Conservation (phyloP, 2,329 filamentous ascomycete genomes). For the Rutstroemia sydowiana region DNA sequence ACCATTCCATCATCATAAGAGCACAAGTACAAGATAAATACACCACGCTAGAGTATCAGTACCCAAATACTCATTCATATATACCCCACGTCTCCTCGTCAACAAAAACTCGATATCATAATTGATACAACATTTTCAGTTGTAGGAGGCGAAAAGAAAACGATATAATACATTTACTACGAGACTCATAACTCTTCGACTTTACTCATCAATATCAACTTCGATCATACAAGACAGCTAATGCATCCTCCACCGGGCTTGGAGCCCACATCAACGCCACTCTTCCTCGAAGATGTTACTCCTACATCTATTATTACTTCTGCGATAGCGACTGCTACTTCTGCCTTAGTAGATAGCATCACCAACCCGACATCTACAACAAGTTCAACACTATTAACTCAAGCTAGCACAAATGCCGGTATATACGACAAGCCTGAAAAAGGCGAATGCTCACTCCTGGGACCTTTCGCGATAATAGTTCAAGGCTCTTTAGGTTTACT, state of each 20-base stretch:
- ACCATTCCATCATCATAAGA: no score
- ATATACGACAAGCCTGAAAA: slow-evolving; percentile 31
- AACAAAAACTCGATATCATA: no score
- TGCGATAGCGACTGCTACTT: slow-evolving; percentile 21
- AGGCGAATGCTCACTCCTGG: slow-evolving; percentile 80
- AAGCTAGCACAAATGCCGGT: background rate
- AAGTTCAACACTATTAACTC: slow-evolving; percentile 12
- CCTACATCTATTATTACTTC: slow-evolving; percentile 18
- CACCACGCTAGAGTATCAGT: no score
- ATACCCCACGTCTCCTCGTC: no score
- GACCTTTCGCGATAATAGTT: slow-evolving; percentile 83
- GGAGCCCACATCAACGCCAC: slow-evolving; percentile 20
- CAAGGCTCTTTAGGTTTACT: slow-evolving; percentile 79
- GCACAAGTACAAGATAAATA: no score
- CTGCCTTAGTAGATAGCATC: slow-evolving; percentile 28
- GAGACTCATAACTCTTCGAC: background rate
- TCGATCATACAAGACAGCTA: slow-evolving; percentile 6
- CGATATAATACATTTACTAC: no score
- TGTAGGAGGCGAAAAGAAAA: no score
- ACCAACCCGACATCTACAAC: slow-evolving; percentile 27
- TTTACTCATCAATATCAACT: background rate
- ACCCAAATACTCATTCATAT: no score
- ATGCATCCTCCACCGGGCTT: slow-evolving; percentile 28
- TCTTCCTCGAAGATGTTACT: slow-evolving; percentile 18
- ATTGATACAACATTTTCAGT: no score